A percentile compares a stretch with the other conserved stretches of the same genome.
Conservation (phyloP, 2,329 filamentous ascomycete species). For the Aureobasidium sp. region DNA sequence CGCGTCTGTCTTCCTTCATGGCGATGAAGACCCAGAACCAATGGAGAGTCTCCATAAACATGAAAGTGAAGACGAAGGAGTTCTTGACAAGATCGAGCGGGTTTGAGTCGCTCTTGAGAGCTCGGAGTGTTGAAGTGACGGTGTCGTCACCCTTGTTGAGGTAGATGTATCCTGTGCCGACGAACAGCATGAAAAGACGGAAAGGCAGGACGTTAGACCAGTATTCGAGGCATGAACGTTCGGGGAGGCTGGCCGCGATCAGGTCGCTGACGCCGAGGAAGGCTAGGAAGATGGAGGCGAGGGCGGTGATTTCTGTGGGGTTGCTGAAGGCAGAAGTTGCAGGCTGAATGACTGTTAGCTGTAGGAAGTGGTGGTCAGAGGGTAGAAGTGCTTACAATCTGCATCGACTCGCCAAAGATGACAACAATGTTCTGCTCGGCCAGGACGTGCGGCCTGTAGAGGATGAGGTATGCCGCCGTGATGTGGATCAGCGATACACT, state of each 20-base stretch:
- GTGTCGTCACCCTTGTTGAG: conserved; percentile 47
- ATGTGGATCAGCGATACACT: conserved; percentile 77
- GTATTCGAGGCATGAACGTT: conserved; percentile 36
- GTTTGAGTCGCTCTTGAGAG: conserved; percentile 19
- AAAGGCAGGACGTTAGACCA: conserved; percentile 50
- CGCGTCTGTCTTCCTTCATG: conserved; percentile 54
- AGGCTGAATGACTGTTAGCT: conserved; percentile 40
- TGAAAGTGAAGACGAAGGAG: conserved; percentile 74
- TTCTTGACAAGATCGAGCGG: conserved; percentile 65
- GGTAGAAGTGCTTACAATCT: conserved; percentile 50
- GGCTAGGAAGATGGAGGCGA: conserved; percentile 61
- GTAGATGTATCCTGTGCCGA: conserved; percentile 56
- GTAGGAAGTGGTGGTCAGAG: not conserved
- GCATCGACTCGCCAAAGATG: conserved; percentile 74
- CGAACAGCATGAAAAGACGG: conserved; percentile 56
- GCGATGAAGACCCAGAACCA: conserved; percentile 84
- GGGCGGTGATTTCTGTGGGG: conserved; percentile 58
- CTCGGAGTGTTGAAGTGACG: conserved; percentile 24
- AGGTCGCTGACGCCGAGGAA: conserved; percentile 45
- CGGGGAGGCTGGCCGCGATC: conserved; percentile 37
- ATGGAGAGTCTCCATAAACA: conserved; percentile 70
- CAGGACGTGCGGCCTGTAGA: conserved; percentile 62
- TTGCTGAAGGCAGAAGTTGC: conserved; percentile 58
- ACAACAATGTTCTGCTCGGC: conserved; percentile 74
- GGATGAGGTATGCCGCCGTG: conserved; percentile 74